A percentile compares a stretch with the other conserved stretches of the same genome.
Evolutionary conservation across 1,284 basidiomycete genomes (phyloP).

Genomic region (Veloporphyrellus conicus): DNA sequence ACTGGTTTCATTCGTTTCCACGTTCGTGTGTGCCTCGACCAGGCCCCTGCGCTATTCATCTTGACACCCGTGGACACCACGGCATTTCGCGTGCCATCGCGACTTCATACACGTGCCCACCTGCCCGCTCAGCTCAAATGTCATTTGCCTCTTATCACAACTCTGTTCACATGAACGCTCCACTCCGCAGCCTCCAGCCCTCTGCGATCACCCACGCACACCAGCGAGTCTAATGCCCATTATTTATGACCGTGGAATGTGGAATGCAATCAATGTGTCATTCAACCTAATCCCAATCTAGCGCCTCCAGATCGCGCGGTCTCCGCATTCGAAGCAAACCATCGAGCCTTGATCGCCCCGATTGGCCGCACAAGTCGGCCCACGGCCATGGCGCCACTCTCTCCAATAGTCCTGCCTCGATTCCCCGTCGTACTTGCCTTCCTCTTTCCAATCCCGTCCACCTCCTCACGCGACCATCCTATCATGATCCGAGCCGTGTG

Average conservation of each 20-base stretch:
- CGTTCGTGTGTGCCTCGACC: neutral
- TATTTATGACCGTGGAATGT: conserved; percentile 21
- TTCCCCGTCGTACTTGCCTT: neutral
- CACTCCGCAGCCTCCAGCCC: conserved; percentile 9
- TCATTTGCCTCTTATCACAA: conserved; percentile 15
- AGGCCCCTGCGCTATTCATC: too few species aligned
- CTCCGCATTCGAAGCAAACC: conserved; percentile 16
- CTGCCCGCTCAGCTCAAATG: conserved; percentile 8
- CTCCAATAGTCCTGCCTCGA: neutral
- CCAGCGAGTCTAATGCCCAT: conserved; percentile 10
- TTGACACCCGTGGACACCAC: conserved; percentile 23
- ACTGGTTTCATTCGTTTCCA: conserved; percentile 8
- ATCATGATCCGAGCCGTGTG: conserved; percentile 24
- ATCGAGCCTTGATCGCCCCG: conserved; percentile 18
- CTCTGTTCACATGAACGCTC: conserved; percentile 23
- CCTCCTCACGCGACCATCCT: neutral
- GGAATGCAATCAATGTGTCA: conserved; percentile 18
- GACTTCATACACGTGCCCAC: conserved; percentile 22
- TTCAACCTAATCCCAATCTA: conserved; percentile 24
- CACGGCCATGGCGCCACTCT: neutral
- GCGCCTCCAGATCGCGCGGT: conserved; percentile 23
- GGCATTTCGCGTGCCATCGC: conserved; percentile 2
- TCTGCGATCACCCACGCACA: conserved; percentile 7
- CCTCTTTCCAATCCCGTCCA: neutral
- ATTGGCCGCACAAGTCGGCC: conserved; percentile 22